Conservation (phyloP, 2,329 filamentous ascomycete species). For the Phaeosphaeria sp. region DNA sequence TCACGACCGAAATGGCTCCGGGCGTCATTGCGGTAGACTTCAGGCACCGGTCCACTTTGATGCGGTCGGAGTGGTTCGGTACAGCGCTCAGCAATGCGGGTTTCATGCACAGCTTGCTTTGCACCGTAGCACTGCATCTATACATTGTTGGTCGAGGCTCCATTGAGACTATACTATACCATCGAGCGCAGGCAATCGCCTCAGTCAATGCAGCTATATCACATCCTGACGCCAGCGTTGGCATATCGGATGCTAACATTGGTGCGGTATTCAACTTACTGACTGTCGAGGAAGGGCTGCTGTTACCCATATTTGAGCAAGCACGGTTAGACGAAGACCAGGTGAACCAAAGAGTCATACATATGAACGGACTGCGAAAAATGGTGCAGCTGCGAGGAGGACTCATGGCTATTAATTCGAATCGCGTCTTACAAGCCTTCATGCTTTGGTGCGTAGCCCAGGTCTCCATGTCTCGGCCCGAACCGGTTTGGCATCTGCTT, state of each 20-base stretch:
- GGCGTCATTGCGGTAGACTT: slow-evolving; percentile 47
- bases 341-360: slow-evolving; percentile 40
- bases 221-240: slow-evolving; percentile 28
- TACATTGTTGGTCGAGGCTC: slow-evolving; percentile 42
- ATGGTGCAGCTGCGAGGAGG: slow-evolving; percentile 48
- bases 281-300: slow-evolving; percentile 43
- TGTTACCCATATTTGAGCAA: slow-evolving; percentile 28
- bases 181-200: slow-evolving; percentile 43
- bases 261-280: slow-evolving; percentile 49
- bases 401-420: slow-evolving; percentile 40
- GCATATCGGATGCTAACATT: slow-evolving; percentile 46
- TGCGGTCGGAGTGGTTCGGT: slow-evolving; percentile 47
- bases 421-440: slow-evolving; percentile 49
- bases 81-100: slow-evolving; percentile 42
- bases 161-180: slow-evolving; percentile 39
- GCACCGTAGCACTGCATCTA: slow-evolving; percentile 43
- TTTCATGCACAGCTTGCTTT: slow-evolving; percentile 50
- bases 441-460: slow-evolving; percentile 47
- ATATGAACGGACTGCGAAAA: slow-evolving; percentile 40
- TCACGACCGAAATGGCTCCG: slow-evolving; percentile 45
- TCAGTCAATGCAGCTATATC: slow-evolving; percentile 43
- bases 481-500: slow-evolving; percentile 42
- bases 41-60: slow-evolving; percentile 41
- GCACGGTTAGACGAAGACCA: slow-evolving; percentile 33
- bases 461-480: slow-evolving; percentile 10